Base-by-base conservation (phyloP, 176 grass and related monocot species). In the Panicum miliaceum region DNA sequence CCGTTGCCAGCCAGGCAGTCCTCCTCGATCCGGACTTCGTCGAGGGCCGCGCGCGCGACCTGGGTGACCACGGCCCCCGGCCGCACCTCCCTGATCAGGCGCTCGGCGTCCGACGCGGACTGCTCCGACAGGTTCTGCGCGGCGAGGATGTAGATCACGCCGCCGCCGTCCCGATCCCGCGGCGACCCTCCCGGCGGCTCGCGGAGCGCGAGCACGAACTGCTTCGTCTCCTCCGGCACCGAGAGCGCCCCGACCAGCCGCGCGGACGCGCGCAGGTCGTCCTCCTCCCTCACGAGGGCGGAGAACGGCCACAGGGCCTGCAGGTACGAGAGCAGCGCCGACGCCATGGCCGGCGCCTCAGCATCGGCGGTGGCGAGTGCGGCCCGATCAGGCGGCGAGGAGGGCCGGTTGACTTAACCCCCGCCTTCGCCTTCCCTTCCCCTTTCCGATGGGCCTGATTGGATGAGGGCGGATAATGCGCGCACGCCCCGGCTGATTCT, bases 111-210 rank as follows among this genome's bases (percentile, higher is more conserved):
- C 48, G 84, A 67, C 20, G 96, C 93, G 26, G 96, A 98, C 81
- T 85, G 91, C 79, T 88, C 87, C 20, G 96, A 98, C 3, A 98
- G 82, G 51, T 93, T 95, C 73, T 95, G 89, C 65, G 90, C 89
- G 68, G 93, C 89, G 52, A 98, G 86, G 79, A 98, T 85, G 80
- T 98, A 98, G 66, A 98, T 89, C 78, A 98, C 73, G 47, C 82
- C 47, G 13, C 22, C 78, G 10, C 32, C 59, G 43, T 18, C 14
- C 70, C 45, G 23, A 15, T 48, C 67, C 27, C 26, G 27, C 26
- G 43, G 61, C 27, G 77, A 64, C 26, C 16, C 19, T 13, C 62
- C 89, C 12, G 93, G 89, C 7, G 96, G 87, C 64, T 95, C 96
- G 52, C 81, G 82, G 22, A 95, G 54, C 64, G 96, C 96, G 59